Evolutionary conservation across 768 basidiomycete species (phyloP).

Genomic region (Leccinellum albellum): DNA sequence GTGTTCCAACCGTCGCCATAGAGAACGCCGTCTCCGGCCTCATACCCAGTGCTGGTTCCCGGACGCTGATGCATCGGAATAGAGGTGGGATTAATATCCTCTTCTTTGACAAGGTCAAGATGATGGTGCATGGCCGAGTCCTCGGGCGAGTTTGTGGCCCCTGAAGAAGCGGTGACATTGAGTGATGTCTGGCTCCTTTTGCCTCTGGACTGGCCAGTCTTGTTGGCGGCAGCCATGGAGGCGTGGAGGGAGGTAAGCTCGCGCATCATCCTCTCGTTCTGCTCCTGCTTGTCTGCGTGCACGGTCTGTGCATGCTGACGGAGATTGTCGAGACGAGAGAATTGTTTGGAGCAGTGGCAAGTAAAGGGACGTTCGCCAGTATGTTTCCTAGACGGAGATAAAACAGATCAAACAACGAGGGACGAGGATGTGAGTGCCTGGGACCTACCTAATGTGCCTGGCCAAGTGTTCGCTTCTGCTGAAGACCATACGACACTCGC

Average conservation of each 20-base stretch:
- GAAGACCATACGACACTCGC: conserved; percentile 96
- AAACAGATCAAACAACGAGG: conserved; percentile 21
- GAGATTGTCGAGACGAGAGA: conserved; percentile 94
- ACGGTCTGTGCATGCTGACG: conserved; percentile 97
- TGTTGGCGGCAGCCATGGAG: conserved; percentile 60
- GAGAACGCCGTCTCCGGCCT: conserved; percentile 39
- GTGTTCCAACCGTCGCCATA: conserved; percentile 35
- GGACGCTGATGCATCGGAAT: conserved; percentile 50
- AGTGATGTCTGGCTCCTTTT: conserved; percentile 35
- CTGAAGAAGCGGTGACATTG: not conserved
- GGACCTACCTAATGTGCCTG: conserved; percentile 83
- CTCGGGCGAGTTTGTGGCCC: conserved; percentile 12
- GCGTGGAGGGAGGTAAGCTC: conserved; percentile 82
- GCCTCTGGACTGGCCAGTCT: conserved; percentile 35
- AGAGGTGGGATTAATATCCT: conserved; percentile 31
- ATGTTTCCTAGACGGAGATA: conserved; percentile 70
- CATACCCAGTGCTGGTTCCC: conserved; percentile 73
- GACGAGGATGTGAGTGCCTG: conserved; percentile 18
- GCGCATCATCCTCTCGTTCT: conserved; percentile 90
- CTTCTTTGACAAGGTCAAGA: conserved; percentile 39
- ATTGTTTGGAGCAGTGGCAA: conserved; percentile 94
- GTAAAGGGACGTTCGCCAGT: conserved; percentile 96
- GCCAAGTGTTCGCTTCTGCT: conserved; percentile 93
- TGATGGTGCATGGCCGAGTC: conserved; percentile 14
- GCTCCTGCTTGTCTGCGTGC: conserved; percentile 88